Conservation (phyloP, 1,284 basidiomycete species). For the Naganishia albida region DNA sequence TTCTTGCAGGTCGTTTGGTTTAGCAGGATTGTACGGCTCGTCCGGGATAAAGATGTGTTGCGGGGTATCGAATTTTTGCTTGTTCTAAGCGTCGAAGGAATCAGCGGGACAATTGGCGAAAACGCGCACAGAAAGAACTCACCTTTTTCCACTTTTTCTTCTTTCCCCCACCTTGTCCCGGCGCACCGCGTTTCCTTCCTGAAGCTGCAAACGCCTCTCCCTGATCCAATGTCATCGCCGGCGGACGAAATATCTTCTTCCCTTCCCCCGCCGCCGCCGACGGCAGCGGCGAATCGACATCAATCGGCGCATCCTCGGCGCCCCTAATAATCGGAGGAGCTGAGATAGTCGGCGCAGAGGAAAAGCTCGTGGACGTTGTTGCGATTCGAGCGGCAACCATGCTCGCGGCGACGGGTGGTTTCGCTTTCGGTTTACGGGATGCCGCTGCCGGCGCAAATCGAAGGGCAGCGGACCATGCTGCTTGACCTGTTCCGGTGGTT, state of each 20-base stretch:
- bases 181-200: slow-evolving; percentile 35
- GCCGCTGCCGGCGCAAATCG: slow-evolving; percentile 48
- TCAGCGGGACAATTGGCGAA: too few species aligned
- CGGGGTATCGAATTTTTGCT: slow-evolving; percentile 36
- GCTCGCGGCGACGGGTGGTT: slow-evolving; percentile 28
- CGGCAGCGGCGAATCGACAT: slow-evolving; percentile 34
- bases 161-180: slow-evolving; percentile 33
- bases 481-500: slow-evolving; percentile 10
- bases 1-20: slow-evolving; percentile 53
- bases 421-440: slow-evolving; percentile 38
- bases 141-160: slow-evolving; percentile 42
- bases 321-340: background rate
- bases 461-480: slow-evolving; percentile 44
- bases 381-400: background rate
- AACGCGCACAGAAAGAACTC: background rate
- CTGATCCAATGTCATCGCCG: slow-evolving; percentile 48
- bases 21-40: slow-evolving; percentile 52
- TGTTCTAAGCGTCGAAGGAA: background rate
- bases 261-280: slow-evolving; percentile 30
- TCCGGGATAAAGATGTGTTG: slow-evolving; percentile 49
- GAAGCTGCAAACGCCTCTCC: slow-evolving; percentile 28
- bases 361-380: slow-evolving; percentile 20
- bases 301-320: background rate
- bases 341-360: slow-evolving; percentile 25
- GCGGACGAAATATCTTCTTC: slow-evolving; percentile 44